A percentile compares a stretch with the other conserved stretches of the same genome.
phyloP scores from a whole-genome alignment of 306 rosid genomes.

The Cicer arietinum region DNA sequence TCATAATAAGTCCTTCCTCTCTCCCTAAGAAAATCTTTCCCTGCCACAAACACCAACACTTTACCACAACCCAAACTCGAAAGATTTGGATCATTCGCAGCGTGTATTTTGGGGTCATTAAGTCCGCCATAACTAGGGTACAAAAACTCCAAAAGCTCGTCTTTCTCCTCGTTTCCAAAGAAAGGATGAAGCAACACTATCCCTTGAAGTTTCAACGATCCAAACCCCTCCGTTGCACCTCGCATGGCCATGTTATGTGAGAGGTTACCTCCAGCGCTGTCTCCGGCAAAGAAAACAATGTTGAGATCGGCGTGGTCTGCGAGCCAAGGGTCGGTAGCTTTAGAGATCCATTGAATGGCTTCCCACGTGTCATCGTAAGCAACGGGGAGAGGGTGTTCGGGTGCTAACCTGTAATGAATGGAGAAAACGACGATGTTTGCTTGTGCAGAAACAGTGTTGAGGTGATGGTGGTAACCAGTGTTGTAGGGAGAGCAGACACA shows the following conservation, averaged over 20 bases:
- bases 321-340: slow-evolving; percentile 60
- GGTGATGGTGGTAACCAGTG: slow-evolving; percentile 51
- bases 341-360: slow-evolving; percentile 50
- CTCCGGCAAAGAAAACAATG: slow-evolving; percentile 57
- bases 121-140: slow-evolving; percentile 45
- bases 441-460: slow-evolving; percentile 44
- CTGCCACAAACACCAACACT: slow-evolving; percentile 52
- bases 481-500: slow-evolving; percentile 53
- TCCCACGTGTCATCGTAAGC: slow-evolving; percentile 66
- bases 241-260: slow-evolving; percentile 55
- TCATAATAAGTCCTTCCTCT: slow-evolving; percentile 47
- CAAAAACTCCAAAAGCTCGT: slow-evolving; percentile 26
- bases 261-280: slow-evolving; percentile 69
- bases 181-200: slow-evolving; percentile 61
- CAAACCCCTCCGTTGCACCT: not conserved
- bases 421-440: slow-evolving; percentile 57
- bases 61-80: slow-evolving; percentile 42
- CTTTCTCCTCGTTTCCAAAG: slow-evolving; percentile 46
- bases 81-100: slow-evolving; percentile 48
- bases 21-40: slow-evolving; percentile 44
- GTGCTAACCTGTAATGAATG: slow-evolving; percentile 63
- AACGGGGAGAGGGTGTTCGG: slow-evolving; percentile 63
- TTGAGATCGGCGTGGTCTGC: slow-evolving; percentile 42
- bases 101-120: slow-evolving; percentile 47
- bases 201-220: slow-evolving; percentile 43